Conservation (phyloP, 345 rosid genomes). For the Eucalyptus cloeziana region DNA sequence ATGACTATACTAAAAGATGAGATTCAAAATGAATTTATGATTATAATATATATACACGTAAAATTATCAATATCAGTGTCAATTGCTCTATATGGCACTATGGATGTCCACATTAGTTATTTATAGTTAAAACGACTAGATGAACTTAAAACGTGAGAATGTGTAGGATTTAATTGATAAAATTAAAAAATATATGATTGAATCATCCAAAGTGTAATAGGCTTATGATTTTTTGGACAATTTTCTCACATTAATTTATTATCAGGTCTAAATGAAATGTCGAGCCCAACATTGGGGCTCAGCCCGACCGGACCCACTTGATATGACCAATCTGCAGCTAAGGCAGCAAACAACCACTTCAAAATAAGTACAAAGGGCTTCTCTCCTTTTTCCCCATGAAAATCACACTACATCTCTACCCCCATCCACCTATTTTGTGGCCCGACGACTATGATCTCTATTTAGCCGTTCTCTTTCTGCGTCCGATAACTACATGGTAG, state of each 20-base stretch:
- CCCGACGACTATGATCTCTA: neutral
- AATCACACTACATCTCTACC: neutral
- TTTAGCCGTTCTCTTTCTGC: neutral
- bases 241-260: neutral
- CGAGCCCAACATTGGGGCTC: neutral
- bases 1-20: too few relatives aligned
- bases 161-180: too few relatives aligned
- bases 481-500: too few relatives aligned
- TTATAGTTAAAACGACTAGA: too few relatives aligned
- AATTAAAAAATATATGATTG: too few relatives aligned
- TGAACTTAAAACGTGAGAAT: too few relatives aligned
- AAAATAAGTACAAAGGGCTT: neutral
- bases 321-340: neutral
- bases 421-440: neutral
- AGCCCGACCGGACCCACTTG: neutral
- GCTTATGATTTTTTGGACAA: accelerated
- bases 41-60: too few relatives aligned
- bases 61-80: too few relatives aligned
- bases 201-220: accelerated
- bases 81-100: too few relatives aligned
- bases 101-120: too few relatives aligned
- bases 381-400: neutral
- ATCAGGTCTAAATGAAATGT: neutral
- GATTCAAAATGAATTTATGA: too few relatives aligned
- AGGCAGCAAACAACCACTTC: neutral